These are phyloP conservation scores for Alternaria sp. DNA, from an alignment of 2,329 filamentous ascomycete species.

Conservation along the genomic window DNA sequence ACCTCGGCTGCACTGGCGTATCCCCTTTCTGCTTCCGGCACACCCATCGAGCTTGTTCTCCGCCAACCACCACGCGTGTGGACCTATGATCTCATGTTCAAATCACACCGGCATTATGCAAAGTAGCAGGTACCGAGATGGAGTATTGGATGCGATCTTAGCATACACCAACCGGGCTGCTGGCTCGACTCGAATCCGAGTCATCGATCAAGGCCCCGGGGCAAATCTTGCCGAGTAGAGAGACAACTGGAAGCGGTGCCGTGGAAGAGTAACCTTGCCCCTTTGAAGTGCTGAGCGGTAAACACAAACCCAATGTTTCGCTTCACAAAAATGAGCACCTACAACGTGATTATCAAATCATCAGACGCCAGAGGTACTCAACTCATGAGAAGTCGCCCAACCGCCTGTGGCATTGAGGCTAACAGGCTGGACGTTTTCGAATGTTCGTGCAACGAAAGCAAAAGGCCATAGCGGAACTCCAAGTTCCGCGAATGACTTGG, in stretches of 20 bases:
- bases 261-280: not conserved
- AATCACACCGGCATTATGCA: constrained; percentile 9
- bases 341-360: not conserved
- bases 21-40: constrained; percentile 12
- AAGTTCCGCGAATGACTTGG: not conserved
- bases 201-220: not conserved
- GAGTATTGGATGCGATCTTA: constrained; percentile 9
- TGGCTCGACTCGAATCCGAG: constrained; percentile 44
- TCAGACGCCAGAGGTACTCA: not conserved
- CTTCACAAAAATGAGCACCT: not conserved
- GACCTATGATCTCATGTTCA: constrained; percentile 1
- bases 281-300: not conserved
- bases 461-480: not conserved
- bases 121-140: not conserved
- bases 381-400: not conserved
- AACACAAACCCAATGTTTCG: not conserved
- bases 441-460: not conserved
- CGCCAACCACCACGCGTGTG: not conserved
- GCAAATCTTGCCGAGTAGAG: not conserved
- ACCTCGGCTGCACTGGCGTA: constrained; percentile 17
- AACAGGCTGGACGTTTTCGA: not conserved
- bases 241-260: not conserved
- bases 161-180: constrained; percentile 3
- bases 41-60: constrained; percentile 6
- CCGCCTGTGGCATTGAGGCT: not conserved